phyloP scores from a whole-genome alignment of 2,329 filamentous ascomycete species.

The Talaromyces sp. region DNA sequence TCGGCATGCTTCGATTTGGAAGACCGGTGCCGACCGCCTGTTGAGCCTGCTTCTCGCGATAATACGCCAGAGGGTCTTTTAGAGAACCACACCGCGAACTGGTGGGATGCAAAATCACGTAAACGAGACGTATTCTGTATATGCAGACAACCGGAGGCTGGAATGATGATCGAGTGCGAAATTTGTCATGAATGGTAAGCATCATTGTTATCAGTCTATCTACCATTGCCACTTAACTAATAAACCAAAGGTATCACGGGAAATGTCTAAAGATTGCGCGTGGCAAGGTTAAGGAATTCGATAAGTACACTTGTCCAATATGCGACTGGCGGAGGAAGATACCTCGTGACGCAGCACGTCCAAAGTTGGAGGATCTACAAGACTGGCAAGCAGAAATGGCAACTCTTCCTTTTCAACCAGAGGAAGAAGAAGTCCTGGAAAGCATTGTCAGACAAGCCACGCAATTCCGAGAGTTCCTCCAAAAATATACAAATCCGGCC shows the following conservation, averaged over 20 bases:
- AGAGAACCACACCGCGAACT: conserved; percentile 32
- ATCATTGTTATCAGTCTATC: not conserved
- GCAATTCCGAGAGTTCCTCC: conserved; percentile 77
- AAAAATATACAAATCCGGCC: conserved; percentile 73
- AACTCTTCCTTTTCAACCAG: conserved; percentile 83
- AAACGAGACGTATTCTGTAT: conserved; percentile 91
- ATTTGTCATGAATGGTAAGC: conserved; percentile 93
- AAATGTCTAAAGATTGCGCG: conserved; percentile 97
- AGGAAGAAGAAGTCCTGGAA: conserved; percentile 83
- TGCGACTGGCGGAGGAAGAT: conserved; percentile 98
- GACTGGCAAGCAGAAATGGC: conserved; percentile 79
- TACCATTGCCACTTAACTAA: not conserved
- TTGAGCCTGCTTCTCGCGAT: conserved; percentile 86
- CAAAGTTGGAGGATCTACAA: conserved; percentile 86
- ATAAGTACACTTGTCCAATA: conserved; percentile 97
- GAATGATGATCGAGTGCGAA: conserved; percentile 99
- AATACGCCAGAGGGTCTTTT: conserved; percentile 59
- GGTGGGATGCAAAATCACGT: conserved; percentile 47
- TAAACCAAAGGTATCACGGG: conserved; percentile 75
- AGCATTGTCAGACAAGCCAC: conserved; percentile 82
- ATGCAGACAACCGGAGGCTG: conserved; percentile 85
- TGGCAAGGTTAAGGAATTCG: conserved; percentile 96
- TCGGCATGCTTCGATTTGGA: conserved; percentile 84
- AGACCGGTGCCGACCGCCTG: conserved; percentile 83
- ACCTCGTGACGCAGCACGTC: conserved; percentile 88